phyloP scores from a whole-genome alignment of 176 grass and related monocot species.

The Stipa capillata region DNA sequence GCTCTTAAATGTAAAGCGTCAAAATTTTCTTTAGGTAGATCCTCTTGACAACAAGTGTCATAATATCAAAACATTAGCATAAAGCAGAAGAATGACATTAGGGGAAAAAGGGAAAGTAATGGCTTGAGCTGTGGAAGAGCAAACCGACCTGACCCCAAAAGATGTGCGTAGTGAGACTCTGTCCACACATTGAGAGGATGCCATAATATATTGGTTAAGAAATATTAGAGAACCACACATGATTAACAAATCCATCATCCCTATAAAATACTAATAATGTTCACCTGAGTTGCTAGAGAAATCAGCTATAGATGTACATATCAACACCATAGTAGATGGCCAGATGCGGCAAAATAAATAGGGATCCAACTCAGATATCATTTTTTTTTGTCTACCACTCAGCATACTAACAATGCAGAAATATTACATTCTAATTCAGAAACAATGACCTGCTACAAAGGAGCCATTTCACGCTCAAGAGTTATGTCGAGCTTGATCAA shows the following conservation, averaged over 20 bases:
- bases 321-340: neutral
- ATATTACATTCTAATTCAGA: slow-evolving; percentile 8
- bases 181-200: neutral
- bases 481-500: neutral
- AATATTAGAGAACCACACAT: neutral
- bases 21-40: neutral
- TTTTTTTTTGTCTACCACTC: neutral
- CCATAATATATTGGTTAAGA: neutral
- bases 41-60: neutral
- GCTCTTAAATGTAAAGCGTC: neutral
- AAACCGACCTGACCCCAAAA: neutral
- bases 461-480: slow-evolving; percentile 14
- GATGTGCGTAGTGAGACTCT: neutral
- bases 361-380: neutral
- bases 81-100: neutral
- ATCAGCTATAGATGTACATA: neutral
- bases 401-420: neutral
- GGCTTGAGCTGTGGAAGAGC: neutral
- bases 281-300: neutral
- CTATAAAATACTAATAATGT: neutral
- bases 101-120: neutral
- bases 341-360: neutral
- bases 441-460: neutral
- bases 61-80: neutral
- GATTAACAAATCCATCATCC: neutral